Conservation (phyloP, 2,329 filamentous ascomycete genomes). For the Zelopaecilomyces penicillatus region DNA sequence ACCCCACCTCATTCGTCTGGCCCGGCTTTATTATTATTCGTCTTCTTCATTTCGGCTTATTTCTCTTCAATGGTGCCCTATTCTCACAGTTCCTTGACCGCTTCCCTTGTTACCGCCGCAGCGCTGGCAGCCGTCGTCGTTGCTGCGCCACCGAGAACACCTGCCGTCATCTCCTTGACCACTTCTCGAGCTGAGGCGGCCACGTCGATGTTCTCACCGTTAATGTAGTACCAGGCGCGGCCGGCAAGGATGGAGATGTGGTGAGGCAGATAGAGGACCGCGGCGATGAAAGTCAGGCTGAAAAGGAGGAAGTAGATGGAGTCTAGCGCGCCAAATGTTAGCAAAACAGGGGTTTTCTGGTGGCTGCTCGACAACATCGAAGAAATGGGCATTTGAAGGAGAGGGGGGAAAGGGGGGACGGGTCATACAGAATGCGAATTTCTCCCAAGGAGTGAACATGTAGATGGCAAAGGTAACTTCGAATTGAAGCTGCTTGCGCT, state of each 20-base stretch:
- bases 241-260: constrained; percentile 75
- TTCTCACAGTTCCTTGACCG: constrained; percentile 26
- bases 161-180: constrained; percentile 23
- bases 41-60: too few species aligned
- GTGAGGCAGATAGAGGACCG: constrained; percentile 86
- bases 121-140: constrained; percentile 14
- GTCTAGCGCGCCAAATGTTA: constrained; percentile 44
- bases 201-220: constrained; percentile 61
- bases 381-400: neutral
- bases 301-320: constrained; percentile 85
- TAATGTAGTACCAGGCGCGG: constrained; percentile 91
- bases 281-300: constrained; percentile 77
- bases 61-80: neutral
- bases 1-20: neutral
- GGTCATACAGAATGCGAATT: constrained; percentile 87
- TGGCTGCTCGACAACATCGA: neutral
- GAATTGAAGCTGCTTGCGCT: constrained; percentile 95
- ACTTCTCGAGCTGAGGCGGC: constrained; percentile 25
- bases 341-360: neutral
- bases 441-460: constrained; percentile 94
- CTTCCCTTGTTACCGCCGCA: constrained; percentile 16
- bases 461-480: constrained; percentile 95
- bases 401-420: neutral
- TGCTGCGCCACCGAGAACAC: constrained; percentile 18
- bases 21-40: too few species aligned